phyloP scores from a whole-genome alignment of 2,329 filamentous ascomycete genomes.

The Fusarium redolens region DNA sequence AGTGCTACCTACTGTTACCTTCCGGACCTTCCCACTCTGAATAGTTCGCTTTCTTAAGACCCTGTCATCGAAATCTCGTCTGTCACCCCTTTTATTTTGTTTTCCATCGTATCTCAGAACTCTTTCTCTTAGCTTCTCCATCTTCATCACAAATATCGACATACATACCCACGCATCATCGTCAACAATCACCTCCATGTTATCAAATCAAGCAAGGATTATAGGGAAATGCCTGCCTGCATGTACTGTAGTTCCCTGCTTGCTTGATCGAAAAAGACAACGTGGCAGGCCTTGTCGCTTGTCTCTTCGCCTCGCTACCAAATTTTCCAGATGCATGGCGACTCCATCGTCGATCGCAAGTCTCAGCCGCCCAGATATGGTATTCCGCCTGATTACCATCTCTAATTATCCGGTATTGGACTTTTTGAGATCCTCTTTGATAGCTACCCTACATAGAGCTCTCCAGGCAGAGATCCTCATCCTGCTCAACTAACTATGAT shows the following conservation, averaged over 20 bases:
- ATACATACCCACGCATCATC: background rate
- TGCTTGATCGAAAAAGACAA: constrained; percentile 27
- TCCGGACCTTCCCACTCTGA: constrained; percentile 24
- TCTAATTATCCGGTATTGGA: constrained; percentile 39
- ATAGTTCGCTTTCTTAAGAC: constrained; percentile 8
- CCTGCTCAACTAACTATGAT: constrained; percentile 2
- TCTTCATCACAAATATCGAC: constrained; percentile 19
- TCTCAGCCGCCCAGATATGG: background rate
- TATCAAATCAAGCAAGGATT: constrained; percentile 25
- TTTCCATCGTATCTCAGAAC: background rate
- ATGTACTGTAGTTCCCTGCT: constrained; percentile 11
- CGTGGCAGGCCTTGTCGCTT: constrained; percentile 34
- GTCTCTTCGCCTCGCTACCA: constrained; percentile 10
- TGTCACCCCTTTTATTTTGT: constrained; percentile 20
- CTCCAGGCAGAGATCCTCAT: background rate
- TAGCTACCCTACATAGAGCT: background rate
- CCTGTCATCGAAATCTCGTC: constrained; percentile 30
- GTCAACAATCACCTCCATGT: constrained; percentile 22
- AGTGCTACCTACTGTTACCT: background rate
- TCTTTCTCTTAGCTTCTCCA: constrained; percentile 1
- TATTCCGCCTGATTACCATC: constrained; percentile 31
- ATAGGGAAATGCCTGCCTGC: constrained; percentile 12
- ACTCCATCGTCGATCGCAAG: constrained; percentile 33
- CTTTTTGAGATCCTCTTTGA: constrained; percentile 9
- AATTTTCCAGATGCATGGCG: constrained; percentile 16